These are phyloP conservation scores for Russula emetica DNA, from an alignment of 768 basidiomycete genomes.

Conservation along the genomic window DNA sequence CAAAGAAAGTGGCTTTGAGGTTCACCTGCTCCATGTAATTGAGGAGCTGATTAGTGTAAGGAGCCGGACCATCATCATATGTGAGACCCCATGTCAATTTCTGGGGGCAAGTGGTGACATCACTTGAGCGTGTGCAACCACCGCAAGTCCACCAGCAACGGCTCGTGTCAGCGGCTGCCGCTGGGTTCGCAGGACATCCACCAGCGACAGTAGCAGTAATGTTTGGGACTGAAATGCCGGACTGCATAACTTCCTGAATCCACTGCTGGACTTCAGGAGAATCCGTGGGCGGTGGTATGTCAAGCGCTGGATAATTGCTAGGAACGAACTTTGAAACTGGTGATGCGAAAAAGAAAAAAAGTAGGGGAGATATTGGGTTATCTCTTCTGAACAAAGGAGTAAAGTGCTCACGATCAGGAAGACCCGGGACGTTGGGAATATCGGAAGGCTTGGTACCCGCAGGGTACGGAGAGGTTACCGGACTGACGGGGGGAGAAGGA, in stretches of 20 bases:
- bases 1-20: constrained; percentile 82
- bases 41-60: constrained; percentile 70
- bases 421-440: constrained; percentile 34
- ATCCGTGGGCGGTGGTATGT: constrained; percentile 55
- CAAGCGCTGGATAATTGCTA: constrained; percentile 60
- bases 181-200: constrained; percentile 53
- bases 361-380: background rate
- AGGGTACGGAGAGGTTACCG: constrained; percentile 45
- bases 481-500: constrained; percentile 40
- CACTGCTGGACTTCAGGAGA: constrained; percentile 63
- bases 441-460: constrained; percentile 46
- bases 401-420: constrained; percentile 35
- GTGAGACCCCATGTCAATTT: constrained; percentile 56
- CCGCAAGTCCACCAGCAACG: constrained; percentile 83
- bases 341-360: background rate
- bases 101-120: constrained; percentile 72
- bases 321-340: constrained; percentile 13
- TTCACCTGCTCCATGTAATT: constrained; percentile 58
- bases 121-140: constrained; percentile 61
- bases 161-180: constrained; percentile 45
- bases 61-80: constrained; percentile 78
- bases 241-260: constrained; percentile 56
- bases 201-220: constrained; percentile 42
- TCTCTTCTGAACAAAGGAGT: background rate
- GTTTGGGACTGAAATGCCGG: constrained; percentile 57